Evolutionary conservation across 495 filamentous ascomycete species (phyloP), one percentile per base, ranked within the genome.

Genomic region (Usnea hakonensis): DNA sequence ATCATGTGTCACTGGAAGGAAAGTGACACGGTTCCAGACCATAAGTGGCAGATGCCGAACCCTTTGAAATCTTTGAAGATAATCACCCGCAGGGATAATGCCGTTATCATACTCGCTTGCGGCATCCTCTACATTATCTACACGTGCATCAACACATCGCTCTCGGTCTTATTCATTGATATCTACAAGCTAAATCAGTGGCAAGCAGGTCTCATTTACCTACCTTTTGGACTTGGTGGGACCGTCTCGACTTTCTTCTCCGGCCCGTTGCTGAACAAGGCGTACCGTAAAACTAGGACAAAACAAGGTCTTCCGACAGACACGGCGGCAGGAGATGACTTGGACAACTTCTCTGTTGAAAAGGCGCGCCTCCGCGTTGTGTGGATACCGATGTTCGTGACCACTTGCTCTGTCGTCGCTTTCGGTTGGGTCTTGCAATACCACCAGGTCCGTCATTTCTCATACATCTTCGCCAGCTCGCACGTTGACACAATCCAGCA

Each of bases 331-430:
- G 77, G 78, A 28, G 77, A 80, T 46, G 79, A 87, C 58, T 69
- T 86, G 26, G 65, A 69, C 11, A 73, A 78, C 11, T 89, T 87
- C 36, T 85, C 86, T 19, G 82, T 89, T 54, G 86, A 89, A 64
- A 76, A 78, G 55, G 85, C 84, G 10, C 79, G 86, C 26, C 73
- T 87, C 36, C 71, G 84, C 30, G 37, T 63, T n/a, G 57, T 72
- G 52, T 67, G 66, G 60, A 54, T 19, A 19, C 55, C 63, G 40
- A 61, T 69, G 60, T 41, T 64, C 40, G 50, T 60, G 60, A 74
- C 83, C 17, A 76, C 81, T 17, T 76, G 78, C 58, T 80, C 81
- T 0, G 52, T 81, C 0, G 62, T 82, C n/a, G 58, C 67, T 3
- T 33, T 80, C 53, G 79, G 78, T 14, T 72, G 69, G 70, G 58